Conservation (phyloP, 768 basidiomycete species). For the Boletus rex-veris region DNA sequence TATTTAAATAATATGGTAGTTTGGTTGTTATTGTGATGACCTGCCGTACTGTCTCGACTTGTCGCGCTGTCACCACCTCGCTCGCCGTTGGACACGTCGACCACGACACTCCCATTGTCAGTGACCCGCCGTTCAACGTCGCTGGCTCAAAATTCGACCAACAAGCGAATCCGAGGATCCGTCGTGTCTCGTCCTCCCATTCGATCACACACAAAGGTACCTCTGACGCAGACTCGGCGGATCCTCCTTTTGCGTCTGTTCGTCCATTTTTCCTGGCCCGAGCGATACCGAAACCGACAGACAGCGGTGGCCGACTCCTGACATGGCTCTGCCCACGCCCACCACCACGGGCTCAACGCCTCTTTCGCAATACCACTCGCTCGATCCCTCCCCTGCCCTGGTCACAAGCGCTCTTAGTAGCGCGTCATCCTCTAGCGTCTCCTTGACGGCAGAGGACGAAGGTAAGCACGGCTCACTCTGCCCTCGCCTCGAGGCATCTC, state of each 20-base stretch:
- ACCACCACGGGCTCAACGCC: constrained; percentile 30
- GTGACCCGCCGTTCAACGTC: background rate
- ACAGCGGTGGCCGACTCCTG: background rate
- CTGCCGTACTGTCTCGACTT: constrained; percentile 20
- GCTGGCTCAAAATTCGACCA: background rate
- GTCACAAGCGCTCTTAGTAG: constrained; percentile 20
- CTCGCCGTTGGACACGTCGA: constrained; percentile 15
- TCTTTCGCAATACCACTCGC: constrained; percentile 33
- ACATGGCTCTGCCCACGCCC: constrained; percentile 25
- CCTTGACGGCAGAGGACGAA: constrained; percentile 59
- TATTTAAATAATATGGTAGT: background rate
- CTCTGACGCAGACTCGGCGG: constrained; percentile 49
- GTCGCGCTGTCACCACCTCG: constrained; percentile 6
- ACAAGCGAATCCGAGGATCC: constrained; percentile 38
- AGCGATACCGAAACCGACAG: constrained; percentile 9
- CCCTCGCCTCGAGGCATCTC: constrained; percentile 21
- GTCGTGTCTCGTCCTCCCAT: constrained; percentile 43
- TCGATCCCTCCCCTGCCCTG: constrained; percentile 27
- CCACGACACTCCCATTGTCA: constrained; percentile 5
- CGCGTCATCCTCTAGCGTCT: constrained; percentile 47
- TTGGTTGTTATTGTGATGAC: constrained; percentile 18
- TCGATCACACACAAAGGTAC: constrained; percentile 37
- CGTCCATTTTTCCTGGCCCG: constrained; percentile 1
- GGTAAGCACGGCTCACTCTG: constrained; percentile 41
- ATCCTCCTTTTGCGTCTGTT: constrained; percentile 37